These are phyloP conservation scores for Amauroascus niger DNA, from an alignment of 2,329 filamentous ascomycete genomes.

Conservation along the genomic window DNA sequence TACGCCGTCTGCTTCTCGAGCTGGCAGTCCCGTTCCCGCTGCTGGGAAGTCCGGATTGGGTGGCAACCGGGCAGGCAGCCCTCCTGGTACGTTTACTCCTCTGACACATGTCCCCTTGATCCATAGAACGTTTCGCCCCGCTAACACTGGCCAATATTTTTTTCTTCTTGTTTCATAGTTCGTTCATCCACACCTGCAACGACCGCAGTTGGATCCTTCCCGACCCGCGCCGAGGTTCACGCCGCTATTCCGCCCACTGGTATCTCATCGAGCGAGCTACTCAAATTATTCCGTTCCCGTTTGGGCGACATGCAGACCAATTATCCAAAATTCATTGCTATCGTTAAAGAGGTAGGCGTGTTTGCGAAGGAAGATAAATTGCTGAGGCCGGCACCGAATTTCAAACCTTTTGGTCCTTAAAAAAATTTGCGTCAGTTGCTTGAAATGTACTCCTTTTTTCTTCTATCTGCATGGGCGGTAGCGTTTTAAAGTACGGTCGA, in stretches of 20 bases:
- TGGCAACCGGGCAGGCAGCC: slow-evolving; percentile 37
- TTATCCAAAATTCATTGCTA: slow-evolving; percentile 35
- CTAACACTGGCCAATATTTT: too few relatives aligned
- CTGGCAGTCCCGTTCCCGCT: slow-evolving; percentile 35
- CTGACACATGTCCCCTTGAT: background rate
- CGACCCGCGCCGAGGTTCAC: slow-evolving; percentile 39
- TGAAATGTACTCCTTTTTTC: background rate
- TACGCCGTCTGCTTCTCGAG: slow-evolving; percentile 42
- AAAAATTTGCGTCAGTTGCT: background rate
- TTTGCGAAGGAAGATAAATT: slow-evolving; percentile 38
- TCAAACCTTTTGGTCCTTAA: background rate
- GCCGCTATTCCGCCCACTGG: slow-evolving; percentile 39
- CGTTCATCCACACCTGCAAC: slow-evolving; percentile 9
- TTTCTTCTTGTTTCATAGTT: background rate
- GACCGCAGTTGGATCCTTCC: slow-evolving; percentile 24
- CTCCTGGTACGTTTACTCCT: slow-evolving; percentile 17
- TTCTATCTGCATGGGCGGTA: background rate
- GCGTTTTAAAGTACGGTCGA: too few relatives aligned
- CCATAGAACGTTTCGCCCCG: too few relatives aligned
- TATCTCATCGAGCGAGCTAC: slow-evolving; percentile 37
- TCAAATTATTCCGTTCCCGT: slow-evolving; percentile 36
- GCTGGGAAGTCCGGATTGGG: slow-evolving; percentile 20
- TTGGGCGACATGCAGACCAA: slow-evolving; percentile 36
- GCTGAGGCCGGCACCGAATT: slow-evolving; percentile 27
- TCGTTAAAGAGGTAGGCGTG: slow-evolving; percentile 37